Evolutionary conservation across 2,329 filamentous ascomycete species (phyloP).

Genomic region (Gnomoniopsis sp.): DNA sequence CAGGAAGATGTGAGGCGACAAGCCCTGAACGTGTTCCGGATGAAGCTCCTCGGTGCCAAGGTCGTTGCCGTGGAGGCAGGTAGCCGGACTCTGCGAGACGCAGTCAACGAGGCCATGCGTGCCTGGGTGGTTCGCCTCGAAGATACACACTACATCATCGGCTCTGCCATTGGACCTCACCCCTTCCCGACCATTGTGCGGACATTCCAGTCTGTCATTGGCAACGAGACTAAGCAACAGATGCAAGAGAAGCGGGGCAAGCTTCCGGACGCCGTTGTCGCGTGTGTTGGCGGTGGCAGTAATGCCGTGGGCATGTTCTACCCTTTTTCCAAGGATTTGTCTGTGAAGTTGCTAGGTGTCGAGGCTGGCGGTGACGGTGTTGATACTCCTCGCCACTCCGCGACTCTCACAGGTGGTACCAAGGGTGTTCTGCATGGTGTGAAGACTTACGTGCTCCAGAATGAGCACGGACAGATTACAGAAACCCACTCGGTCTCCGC

Average conservation of each 20-base stretch:
- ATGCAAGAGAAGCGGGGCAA: constrained; percentile 82
- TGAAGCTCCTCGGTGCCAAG: constrained; percentile 90
- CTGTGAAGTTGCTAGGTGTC: constrained; percentile 86
- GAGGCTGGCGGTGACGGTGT: constrained; percentile 94
- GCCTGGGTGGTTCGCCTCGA: constrained; percentile 91
- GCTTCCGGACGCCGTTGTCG: constrained; percentile 92
- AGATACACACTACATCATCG: constrained; percentile 97
- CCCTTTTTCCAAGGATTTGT: constrained; percentile 81
- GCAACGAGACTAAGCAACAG: constrained; percentile 88
- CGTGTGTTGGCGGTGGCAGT: constrained; percentile 91
- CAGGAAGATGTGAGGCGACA: constrained; percentile 90
- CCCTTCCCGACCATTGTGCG: constrained; percentile 97
- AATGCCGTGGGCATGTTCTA: constrained; percentile 99
- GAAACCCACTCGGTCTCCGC: constrained; percentile 97
- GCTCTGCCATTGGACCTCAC: constrained; percentile 94
- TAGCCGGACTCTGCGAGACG: constrained; percentile 75
- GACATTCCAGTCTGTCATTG: constrained; percentile 96
- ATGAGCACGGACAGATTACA: constrained; percentile 85
- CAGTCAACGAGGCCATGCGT: constrained; percentile 92
- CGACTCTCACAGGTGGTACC: constrained; percentile 79
- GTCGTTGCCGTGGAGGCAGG: constrained; percentile 93
- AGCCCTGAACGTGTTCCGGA: constrained; percentile 96
- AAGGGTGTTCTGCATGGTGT: constrained; percentile 96
- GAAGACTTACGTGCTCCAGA: constrained; percentile 90
- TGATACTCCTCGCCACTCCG: constrained; percentile 80